A percentile compares a stretch with the other conserved stretches of the same genome.
Evolutionary conservation across 2,329 filamentous ascomycete genomes (phyloP).

Genomic region (Xylaria sp.): DNA sequence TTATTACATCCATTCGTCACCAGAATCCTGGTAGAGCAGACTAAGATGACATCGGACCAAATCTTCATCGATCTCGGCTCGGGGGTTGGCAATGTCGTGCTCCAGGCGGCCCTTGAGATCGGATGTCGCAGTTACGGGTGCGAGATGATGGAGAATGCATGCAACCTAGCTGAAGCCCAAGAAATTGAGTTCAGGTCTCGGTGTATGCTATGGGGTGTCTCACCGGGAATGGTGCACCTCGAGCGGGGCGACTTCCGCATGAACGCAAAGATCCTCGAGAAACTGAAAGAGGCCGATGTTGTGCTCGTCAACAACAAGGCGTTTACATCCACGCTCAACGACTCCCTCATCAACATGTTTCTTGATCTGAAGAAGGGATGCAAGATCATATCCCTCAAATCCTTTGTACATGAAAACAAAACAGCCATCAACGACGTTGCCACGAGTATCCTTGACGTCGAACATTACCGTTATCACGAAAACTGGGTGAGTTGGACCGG

Average conservation of each 20-base stretch:
- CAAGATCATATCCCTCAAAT: constrained; percentile 85
- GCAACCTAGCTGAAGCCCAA: constrained; percentile 74
- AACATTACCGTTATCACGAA: constrained; percentile 56
- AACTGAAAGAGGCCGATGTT: constrained; percentile 83
- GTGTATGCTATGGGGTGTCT: constrained; percentile 82
- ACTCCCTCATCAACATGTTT: constrained; percentile 80
- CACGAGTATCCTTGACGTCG: constrained; percentile 69
- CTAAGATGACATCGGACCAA: constrained; percentile 71
- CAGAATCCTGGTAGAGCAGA: constrained; percentile 70
- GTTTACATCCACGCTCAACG: constrained; percentile 83
- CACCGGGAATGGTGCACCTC: constrained; percentile 71
- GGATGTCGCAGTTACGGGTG: constrained; percentile 95
- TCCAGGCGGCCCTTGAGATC: constrained; percentile 88
- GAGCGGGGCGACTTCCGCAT: constrained; percentile 79
- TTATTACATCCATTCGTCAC: constrained; percentile 79
- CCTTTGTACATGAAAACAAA: constrained; percentile 77
- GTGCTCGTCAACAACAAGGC: constrained; percentile 97
- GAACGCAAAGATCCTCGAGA: constrained; percentile 62
- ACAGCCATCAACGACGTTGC: constrained; percentile 74
- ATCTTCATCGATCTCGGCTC: constrained; percentile 94
- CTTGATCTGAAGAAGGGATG: constrained; percentile 87
- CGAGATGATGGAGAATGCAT: constrained; percentile 91
- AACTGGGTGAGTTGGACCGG: constrained; percentile 90
- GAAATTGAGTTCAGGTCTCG: constrained; percentile 77
- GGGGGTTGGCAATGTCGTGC: constrained; percentile 89